These are phyloP conservation scores for Xylaria venustula DNA, from an alignment of 495 filamentous ascomycete species.

Conservation along the genomic window DNA sequence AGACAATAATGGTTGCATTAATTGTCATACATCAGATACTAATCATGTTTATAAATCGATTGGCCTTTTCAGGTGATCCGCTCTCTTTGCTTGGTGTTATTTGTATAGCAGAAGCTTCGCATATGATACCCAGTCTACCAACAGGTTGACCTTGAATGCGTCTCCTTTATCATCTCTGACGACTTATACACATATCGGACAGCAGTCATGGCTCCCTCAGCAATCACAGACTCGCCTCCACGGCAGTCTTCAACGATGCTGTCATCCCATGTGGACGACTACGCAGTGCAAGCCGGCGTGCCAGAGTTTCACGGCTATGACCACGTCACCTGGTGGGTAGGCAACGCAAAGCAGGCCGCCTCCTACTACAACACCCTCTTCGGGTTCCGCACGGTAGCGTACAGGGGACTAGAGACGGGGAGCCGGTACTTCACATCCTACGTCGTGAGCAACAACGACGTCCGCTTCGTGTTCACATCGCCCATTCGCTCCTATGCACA, in stretches of 20 bases:
- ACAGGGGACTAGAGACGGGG: slow-evolving; percentile 83
- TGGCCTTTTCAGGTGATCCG: background rate
- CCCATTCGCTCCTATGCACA: slow-evolving; percentile 65
- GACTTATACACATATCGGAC: slow-evolving; percentile 14
- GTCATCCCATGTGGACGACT: slow-evolving; percentile 37
- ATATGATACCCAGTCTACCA: background rate
- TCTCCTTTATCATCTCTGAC: background rate
- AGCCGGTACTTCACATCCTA: slow-evolving; percentile 71
- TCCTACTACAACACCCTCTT: slow-evolving; percentile 81
- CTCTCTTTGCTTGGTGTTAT: background rate
- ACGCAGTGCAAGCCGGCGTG: slow-evolving; percentile 40
- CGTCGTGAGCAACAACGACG: slow-evolving; percentile 72
- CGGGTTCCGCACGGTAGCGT: slow-evolving; percentile 78
- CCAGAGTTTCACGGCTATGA: slow-evolving; percentile 78
- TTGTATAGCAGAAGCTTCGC: background rate
- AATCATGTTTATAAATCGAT: background rate
- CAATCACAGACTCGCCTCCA: slow-evolving; percentile 56
- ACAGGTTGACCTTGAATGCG: background rate
- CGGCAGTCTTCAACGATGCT: slow-evolving; percentile 40
- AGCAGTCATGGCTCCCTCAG: slow-evolving; percentile 67
- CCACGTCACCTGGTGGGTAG: slow-evolving; percentile 90
- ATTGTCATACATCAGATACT: background rate
- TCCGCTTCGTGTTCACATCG: slow-evolving; percentile 82
- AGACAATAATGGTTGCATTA: background rate
- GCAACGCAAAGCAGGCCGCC: slow-evolving; percentile 92